Evolutionary conservation across 208 protist species (phyloP), one percentile per base, ranked within the genome.

Genomic region (Leishmania guyanensis): DNA sequence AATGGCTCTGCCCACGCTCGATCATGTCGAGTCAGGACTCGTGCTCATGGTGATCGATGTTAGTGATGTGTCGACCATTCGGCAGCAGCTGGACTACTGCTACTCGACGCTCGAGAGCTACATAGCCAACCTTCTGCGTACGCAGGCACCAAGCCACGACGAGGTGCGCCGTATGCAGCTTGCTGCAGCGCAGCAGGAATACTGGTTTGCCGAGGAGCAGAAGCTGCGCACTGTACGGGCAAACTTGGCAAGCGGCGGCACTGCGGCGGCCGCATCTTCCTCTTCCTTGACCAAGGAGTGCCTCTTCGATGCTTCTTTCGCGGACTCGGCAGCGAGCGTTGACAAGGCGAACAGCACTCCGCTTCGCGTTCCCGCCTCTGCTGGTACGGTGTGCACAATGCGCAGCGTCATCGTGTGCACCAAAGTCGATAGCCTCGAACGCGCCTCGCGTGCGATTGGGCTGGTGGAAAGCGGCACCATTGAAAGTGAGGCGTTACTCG

Each of bases 21-120:
- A 90, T 60, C 80, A 92, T 10, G 78, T 97, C 50, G 78, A 94
- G 60, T 88, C 87, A 36, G 87, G 87, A 46, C 85, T 96, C 29
- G 89, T 97, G 50, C 86, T 95, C 36, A 80, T 96, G 64, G 86
- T 94, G 26, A 83, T 97, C n/a, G 93, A 97, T 77, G 84, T 89
- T 1, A 92, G 93, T 46, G 77, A 86, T 74, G 87, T 91, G 43
- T 79, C 82, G 73, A 80, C 78, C 0, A 83, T 96, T 6, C 84
- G 80, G 0, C 86, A 85, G 8, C 92, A 96, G 84, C 72, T 97
- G n/a, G 86, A 87, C 54, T 84, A 81, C 36, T 90, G 84, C 77
- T 92, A 91, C 73, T 81, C 70, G 3, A 81, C 89, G 10, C 77
- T 96, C 8, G 87, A 91, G 29, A 74, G 80, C 14, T 92, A 96